A percentile compares a stretch with the other conserved stretches of the same genome.
Conservation (phyloP, 306 rosid genomes). For the Dryas drummondii region DNA sequence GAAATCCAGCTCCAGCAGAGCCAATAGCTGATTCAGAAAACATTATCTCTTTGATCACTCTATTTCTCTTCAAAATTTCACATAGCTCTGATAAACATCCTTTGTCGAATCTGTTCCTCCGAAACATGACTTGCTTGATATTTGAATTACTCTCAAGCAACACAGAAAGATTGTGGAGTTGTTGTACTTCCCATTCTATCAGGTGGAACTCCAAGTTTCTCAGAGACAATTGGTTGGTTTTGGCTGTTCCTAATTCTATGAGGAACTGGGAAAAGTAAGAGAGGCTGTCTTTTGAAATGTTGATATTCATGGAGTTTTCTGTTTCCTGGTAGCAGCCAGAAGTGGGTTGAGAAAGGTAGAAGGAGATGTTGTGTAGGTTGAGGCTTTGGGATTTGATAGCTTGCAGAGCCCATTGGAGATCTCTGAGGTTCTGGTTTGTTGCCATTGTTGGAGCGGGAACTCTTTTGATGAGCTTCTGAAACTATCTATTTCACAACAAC, state of each 20-base stretch:
- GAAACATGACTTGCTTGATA: conserved; percentile 52
- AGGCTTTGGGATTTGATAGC: conserved; percentile 48
- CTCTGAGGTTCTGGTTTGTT: conserved; percentile 52
- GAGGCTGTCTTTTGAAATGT: conserved; percentile 54
- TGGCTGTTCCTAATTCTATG: conserved; percentile 40
- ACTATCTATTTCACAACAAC: conserved; percentile 22
- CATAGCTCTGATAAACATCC: conserved; percentile 52
- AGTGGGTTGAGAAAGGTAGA: conserved; percentile 72
- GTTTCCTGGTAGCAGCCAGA: conserved; percentile 72
- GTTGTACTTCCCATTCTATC: conserved; percentile 61
- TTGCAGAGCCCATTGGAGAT: conserved; percentile 59
- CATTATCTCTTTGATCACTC: conserved; percentile 73
- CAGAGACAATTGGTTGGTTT: conserved; percentile 39
- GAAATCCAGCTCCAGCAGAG: conserved; percentile 57
- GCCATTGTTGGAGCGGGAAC: conserved; percentile 47
- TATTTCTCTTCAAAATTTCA: conserved; percentile 49
- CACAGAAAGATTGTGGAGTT: conserved; percentile 40
- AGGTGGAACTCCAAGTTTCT: conserved; percentile 78
- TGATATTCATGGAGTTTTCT: conserved; percentile 68
- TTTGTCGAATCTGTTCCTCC: conserved; percentile 57
- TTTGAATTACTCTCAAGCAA: conserved; percentile 44
- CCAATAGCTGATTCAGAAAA: conserved; percentile 73
- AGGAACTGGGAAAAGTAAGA: conserved; percentile 53
- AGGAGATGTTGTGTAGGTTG: conserved; percentile 65
- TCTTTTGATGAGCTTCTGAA: conserved; percentile 24